phyloP scores from a whole-genome alignment of 805 yeast genomes.

The Wickerhamomyces strasburgensis region DNA sequence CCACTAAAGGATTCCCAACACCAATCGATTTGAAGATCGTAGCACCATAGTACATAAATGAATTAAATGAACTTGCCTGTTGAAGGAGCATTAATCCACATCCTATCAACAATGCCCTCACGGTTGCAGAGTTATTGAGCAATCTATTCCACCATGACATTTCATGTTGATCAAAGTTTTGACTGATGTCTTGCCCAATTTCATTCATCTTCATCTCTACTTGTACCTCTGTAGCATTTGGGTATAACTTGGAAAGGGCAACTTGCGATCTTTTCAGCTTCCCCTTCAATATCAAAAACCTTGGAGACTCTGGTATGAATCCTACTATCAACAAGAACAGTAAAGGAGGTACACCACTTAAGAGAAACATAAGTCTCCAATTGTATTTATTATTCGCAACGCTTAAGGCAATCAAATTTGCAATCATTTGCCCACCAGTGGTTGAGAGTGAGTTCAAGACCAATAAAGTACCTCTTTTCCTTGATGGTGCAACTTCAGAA shows the following conservation, averaged over 20 bases:
- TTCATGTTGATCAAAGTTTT: constrained; percentile 5
- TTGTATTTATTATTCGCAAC: constrained; percentile 25
- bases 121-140: constrained; percentile 25
- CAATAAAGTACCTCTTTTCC: constrained; percentile 33
- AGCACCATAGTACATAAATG: constrained; percentile 59
- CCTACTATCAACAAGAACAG: constrained; percentile 32
- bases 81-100: constrained; percentile 51
- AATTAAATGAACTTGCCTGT: constrained; percentile 58
- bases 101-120: constrained; percentile 40
- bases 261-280: constrained; percentile 32
- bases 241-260: constrained; percentile 40
- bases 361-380: constrained; percentile 37
- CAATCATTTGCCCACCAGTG: constrained; percentile 47
- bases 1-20: constrained; percentile 46
- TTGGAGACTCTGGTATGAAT: constrained; percentile 48
- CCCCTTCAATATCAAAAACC: constrained; percentile 35
- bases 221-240: constrained; percentile 37
- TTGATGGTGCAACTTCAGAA: constrained; percentile 45
- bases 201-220: constrained; percentile 41
- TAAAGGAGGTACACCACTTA: constrained; percentile 39
- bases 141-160: constrained; percentile 6
- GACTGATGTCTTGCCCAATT: constrained; percentile 38
- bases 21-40: constrained; percentile 50
- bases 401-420: constrained; percentile 35
- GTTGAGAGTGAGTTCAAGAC: constrained; percentile 38